These are phyloP conservation scores for Calonectria crousiana DNA, from an alignment of 2,329 filamentous ascomycete species.

Conservation along the genomic window DNA sequence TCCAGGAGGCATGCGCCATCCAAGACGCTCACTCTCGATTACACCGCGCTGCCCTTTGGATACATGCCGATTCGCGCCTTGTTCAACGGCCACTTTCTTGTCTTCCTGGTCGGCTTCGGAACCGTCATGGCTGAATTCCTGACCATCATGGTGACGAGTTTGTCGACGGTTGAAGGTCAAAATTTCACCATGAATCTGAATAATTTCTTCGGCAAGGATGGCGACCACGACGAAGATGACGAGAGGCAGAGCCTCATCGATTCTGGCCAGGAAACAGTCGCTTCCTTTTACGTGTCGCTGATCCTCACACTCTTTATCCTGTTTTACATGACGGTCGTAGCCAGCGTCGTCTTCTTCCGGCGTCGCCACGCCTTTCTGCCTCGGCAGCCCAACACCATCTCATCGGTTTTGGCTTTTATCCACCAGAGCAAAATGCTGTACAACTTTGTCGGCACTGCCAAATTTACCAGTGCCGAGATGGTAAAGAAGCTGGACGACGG, in stretches of 20 bases:
- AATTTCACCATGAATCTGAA: slow-evolving; percentile 61
- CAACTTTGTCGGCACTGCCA: slow-evolving; percentile 78
- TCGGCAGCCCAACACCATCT: slow-evolving; percentile 83
- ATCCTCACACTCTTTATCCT: slow-evolving; percentile 72
- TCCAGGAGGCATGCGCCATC: slow-evolving; percentile 74
- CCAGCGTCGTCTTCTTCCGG: slow-evolving; percentile 69
- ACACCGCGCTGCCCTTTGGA: slow-evolving; percentile 78
- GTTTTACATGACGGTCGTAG: slow-evolving; percentile 72
- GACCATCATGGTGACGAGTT: slow-evolving; percentile 75
- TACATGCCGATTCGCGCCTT: slow-evolving; percentile 73
- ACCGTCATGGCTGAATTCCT: slow-evolving; percentile 80
- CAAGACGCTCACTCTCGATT: slow-evolving; percentile 77
- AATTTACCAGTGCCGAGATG: slow-evolving; percentile 72
- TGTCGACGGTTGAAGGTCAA: slow-evolving; percentile 73
- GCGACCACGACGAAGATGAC: slow-evolving; percentile 26
- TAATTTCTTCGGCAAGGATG: slow-evolving; percentile 12
- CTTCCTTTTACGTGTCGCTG: slow-evolving; percentile 77
- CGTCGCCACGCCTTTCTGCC: slow-evolving; percentile 80
- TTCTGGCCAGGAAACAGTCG: slow-evolving; percentile 69
- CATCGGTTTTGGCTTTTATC: slow-evolving; percentile 80
- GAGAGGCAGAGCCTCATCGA: slow-evolving; percentile 44
- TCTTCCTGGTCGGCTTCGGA: slow-evolving; percentile 77
- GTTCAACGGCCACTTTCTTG: slow-evolving; percentile 72
- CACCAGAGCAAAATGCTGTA: slow-evolving; percentile 85
- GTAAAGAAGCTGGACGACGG: slow-evolving; percentile 67